These are phyloP conservation scores for Trypanosoma platydactyli DNA, from an alignment of 208 protist species.

Conservation along the genomic window DNA sequence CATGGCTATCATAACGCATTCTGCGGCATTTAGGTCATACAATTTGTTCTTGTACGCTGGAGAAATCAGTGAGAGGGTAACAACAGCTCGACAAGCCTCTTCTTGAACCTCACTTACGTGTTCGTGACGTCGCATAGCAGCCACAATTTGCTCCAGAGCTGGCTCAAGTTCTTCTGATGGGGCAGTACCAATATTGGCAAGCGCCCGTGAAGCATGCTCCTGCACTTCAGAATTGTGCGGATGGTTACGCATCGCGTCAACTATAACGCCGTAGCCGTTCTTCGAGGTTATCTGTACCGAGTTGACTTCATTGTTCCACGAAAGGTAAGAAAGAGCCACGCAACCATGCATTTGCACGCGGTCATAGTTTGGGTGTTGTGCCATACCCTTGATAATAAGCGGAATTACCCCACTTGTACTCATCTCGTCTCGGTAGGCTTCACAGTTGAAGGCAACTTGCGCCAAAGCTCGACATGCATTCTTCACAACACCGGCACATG, in stretches of 20 bases:
- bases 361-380: constrained; percentile 83
- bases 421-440: constrained; percentile 87
- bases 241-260: constrained; percentile 89
- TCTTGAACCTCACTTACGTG: constrained; percentile 84
- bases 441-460: constrained; percentile 90
- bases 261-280: constrained; percentile 77
- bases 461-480: constrained; percentile 89
- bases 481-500: constrained; percentile 80
- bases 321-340: constrained; percentile 91
- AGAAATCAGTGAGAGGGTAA: constrained; percentile 86
- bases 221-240: constrained; percentile 87
- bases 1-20: constrained; percentile 77
- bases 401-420: constrained; percentile 80
- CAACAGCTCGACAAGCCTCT: constrained; percentile 87
- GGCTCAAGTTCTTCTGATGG: constrained; percentile 50
- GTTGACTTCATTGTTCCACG: constrained; percentile 87
- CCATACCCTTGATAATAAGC: constrained; percentile 86
- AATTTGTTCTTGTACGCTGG: constrained; percentile 84
- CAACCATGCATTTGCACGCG: constrained; percentile 90
- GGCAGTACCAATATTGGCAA: constrained; percentile 86
- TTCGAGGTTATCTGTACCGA: constrained; percentile 78
- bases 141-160: constrained; percentile 79
- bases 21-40: constrained; percentile 66
- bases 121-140: constrained; percentile 82
- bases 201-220: constrained; percentile 84